A percentile compares a stretch with the other conserved stretches of the same genome.
Evolutionary conservation across 768 basidiomycete genomes (phyloP).

Genomic region (Psilocybe cyanescens): DNA sequence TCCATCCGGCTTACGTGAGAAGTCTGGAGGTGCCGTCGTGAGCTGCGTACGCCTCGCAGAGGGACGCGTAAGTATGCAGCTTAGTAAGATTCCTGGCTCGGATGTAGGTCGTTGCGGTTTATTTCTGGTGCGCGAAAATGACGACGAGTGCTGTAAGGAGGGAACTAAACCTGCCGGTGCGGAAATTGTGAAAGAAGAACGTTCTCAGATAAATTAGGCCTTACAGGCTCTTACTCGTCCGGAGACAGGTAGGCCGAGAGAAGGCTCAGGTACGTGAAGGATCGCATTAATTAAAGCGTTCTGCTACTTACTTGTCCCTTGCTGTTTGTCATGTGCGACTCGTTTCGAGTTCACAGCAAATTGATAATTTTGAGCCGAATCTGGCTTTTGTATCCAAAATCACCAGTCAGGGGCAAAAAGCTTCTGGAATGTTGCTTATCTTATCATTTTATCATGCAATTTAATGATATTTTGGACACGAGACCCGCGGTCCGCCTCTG

Average conservation of each 20-base stretch:
- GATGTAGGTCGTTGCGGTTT: not conserved
- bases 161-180: conserved; percentile 2
- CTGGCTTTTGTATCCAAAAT: not conserved
- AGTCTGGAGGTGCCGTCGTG: not conserved
- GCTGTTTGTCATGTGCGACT: not conserved
- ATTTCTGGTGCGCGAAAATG: not conserved
- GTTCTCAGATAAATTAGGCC: not conserved
- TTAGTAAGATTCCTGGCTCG: not conserved
- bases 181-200: conserved; percentile 1
- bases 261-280: conserved; percentile 1
- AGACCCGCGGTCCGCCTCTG: conserved; percentile 1
- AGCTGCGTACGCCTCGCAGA: too few relatives aligned
- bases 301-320: not conserved
- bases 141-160: not conserved
- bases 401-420: not conserved
- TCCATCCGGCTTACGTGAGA: not conserved
- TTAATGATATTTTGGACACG: conserved; percentile 1
- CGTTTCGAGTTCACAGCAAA: not conserved
- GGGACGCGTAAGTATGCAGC: not conserved
- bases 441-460: conserved; percentile 1
- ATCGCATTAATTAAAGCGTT: not conserved
- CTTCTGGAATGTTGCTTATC: conserved; percentile 4
- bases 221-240: not conserved
- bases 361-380: not conserved
- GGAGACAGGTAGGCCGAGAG: conserved; percentile 4